Percentiles rank a stretch among this genome's conserved stretches.
These are phyloP conservation scores for Trichocomaceae sp. DNA, from an alignment of 2,329 filamentous ascomycete genomes.

Conservation along the genomic window DNA sequence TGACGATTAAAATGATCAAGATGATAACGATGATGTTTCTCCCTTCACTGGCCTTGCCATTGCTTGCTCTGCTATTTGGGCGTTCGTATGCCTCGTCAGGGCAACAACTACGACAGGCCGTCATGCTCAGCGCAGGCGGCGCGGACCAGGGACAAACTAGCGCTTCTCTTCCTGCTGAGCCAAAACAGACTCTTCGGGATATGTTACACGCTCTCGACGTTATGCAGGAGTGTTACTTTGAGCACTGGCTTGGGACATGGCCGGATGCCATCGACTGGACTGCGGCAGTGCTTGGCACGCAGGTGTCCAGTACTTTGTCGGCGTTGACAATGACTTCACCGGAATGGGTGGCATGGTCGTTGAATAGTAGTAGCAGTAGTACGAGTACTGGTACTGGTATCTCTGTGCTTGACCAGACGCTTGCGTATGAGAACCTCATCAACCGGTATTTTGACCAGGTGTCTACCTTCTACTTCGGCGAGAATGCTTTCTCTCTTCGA, in stretches of 20 bases:
- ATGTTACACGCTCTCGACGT: conserved; percentile 61
- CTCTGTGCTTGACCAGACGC: conserved; percentile 16
- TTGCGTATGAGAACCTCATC: conserved; percentile 67
- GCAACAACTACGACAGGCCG: conserved; percentile 3
- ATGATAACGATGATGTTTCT: neutral
- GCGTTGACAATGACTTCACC: conserved; percentile 57
- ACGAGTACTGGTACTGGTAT: neutral
- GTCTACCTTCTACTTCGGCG: conserved; percentile 75
- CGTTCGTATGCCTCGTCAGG: conserved; percentile 2
- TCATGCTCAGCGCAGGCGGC: neutral
- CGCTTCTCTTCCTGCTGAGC: neutral
- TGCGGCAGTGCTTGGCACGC: conserved; percentile 72
- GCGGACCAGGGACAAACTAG: neutral
- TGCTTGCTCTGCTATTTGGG: conserved; percentile 3
- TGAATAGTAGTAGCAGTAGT: neutral
- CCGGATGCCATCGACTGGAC: conserved; percentile 90
- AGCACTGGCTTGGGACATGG: conserved; percentile 72
- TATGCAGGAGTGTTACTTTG: conserved; percentile 74
- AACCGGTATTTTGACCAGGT: conserved; percentile 74
- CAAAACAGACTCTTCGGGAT: conserved; percentile 25
- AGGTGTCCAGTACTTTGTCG: conserved; percentile 65
- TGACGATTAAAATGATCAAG: neutral
- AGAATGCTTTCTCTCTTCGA: conserved; percentile 68
- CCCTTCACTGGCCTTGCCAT: conserved; percentile 1
- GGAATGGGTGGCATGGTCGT: conserved; percentile 22